Percentiles rank a stretch among this genome's conserved stretches.
Conservation (phyloP, 192 early-diverging fungal genomes). For the Podochytrium sp. region DNA sequence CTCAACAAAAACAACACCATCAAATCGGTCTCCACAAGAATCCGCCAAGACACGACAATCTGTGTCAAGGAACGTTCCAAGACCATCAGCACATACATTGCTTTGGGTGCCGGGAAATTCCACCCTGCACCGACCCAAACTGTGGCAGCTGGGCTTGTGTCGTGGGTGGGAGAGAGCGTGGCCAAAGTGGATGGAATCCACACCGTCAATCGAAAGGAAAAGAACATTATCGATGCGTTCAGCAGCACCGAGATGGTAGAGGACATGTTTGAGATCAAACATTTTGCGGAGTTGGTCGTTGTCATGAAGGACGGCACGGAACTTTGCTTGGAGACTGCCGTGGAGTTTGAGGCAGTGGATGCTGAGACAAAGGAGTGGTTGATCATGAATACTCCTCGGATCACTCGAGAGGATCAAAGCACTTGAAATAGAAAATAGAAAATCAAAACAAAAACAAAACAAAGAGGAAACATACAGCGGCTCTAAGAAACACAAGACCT, state of each 20-base stretch:
- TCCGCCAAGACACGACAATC: slow-evolving; percentile 17
- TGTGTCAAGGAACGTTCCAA: background rate
- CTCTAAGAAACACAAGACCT: background rate
- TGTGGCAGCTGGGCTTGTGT: background rate
- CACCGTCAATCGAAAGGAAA: background rate
- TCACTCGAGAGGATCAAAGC: background rate
- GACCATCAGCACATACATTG: slow-evolving; percentile 1
- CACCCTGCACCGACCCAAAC: background rate
- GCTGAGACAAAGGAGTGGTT: slow-evolving; percentile 27
- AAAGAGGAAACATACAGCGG: background rate
- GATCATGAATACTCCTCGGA: background rate
- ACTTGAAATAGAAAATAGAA: background rate
- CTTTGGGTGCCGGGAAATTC: slow-evolving; percentile 11
- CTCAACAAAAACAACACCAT: background rate
- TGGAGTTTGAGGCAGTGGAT: slow-evolving; percentile 28
- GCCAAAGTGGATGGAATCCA: background rate
- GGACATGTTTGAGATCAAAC: slow-evolving; percentile 20
- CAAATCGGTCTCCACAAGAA: background rate
- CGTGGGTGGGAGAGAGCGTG: slow-evolving; percentile 2
- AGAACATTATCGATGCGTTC: background rate
- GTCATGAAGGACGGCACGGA: slow-evolving; percentile 13
- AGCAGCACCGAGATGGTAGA: background rate
- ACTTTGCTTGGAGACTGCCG: background rate
- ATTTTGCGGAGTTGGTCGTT: slow-evolving; percentile 26
- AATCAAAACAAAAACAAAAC: background rate